Evolutionary conservation across 805 yeast genomes (phyloP), one percentile per base, ranked within the genome.

Genomic region (Candida ficus): DNA sequence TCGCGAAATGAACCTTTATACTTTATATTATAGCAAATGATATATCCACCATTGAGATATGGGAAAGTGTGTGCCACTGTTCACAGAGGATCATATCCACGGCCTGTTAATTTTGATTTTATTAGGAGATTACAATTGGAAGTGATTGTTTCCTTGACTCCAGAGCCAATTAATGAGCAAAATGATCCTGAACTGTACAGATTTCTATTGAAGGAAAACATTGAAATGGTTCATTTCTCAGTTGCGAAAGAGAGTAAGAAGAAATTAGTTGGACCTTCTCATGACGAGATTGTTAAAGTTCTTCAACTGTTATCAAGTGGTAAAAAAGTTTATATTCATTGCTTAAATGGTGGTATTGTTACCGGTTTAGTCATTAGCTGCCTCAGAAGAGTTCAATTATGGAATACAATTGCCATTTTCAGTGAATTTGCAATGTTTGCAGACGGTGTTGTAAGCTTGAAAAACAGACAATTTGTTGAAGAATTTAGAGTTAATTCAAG

Each of bases 361-460:
- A 86, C 95, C 0, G 77, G 91, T 19, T 66, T 93, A 34, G 78
- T 87, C 2, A 74, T 91, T 19, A 98, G 96, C 4, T 89, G 97
- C 57, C 63, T 89, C 29, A 64, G 99, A 27, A 85, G 85, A 50
- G 63, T 85, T 16, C 83, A 87, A 20, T 78, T 83, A 50, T 93
- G 99, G 99, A 81, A 93, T 9, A 75, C 85, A 7, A 86, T 88
- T 3, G 81, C 96, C 1, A 89, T 91, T 12, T 78, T 85, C 52
- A 86, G 82, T 47, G 99, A 91, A 62, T 90, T 84, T 53, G 72
- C 83, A 31, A 76, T 80, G 41, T 90, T 44, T 29, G 42, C 76
- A 58, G 76, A 90, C 8, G 80, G 86, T 13, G 80, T 81, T 38
- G 78, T 87, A 25, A 89, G 89, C 33, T 76, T 86, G 32, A 83